Base-by-base conservation (phyloP, 2,329 filamentous ascomycete genomes). In the Metarhizium guizhouense region DNA sequence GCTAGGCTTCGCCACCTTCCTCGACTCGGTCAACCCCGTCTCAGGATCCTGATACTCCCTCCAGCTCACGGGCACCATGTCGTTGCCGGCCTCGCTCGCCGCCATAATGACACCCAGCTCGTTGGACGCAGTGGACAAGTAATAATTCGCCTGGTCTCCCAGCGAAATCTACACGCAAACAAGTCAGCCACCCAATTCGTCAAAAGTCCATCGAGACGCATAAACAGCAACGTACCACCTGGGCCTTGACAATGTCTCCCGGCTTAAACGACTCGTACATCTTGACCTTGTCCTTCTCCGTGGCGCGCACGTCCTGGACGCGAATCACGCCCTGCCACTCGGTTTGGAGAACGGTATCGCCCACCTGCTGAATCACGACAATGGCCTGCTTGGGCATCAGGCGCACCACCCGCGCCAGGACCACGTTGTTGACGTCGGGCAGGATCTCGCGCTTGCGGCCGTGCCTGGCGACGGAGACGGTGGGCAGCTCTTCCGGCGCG, bases 61-160 rank as follows among this genome's bases (percentile, higher is more conserved):
- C 94, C 94, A 99, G 71, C 86, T 95, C 55, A 95, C 82, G 2
- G 94, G 93, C 65, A 88, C 87, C 91, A 97, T 95, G 64, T 88
- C 82, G 72, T 95, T 93, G 1, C 92, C 92, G 2, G 81, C 82
- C 68, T 95, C 90, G 67, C 90, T 95, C 63, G 83, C 86, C 10
- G 93, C 94, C 84, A 97, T 89, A 43, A 99, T 88, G 57, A 97
- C 93, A 2, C 94, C 94, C 45, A 95, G 78, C 68, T 95, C 88
- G 71, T 99, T 97, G 62, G 84, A 84, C 32, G 91, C 90, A 1
- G 94, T 99, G 30, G 86, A 88, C n/a, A 95, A 80, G 70, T 96
- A 99, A 70, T 97, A 99, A 65, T 90, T 95, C 52, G 88, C 85
- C 74, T 97, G 92, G 68, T 99, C 94, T 42, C 94, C 94, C 14